Evolutionary conservation across 176 grass and related monocot species (phyloP), one percentile per base, ranked within the genome.

Genomic region (Aegilops bicornis): DNA sequence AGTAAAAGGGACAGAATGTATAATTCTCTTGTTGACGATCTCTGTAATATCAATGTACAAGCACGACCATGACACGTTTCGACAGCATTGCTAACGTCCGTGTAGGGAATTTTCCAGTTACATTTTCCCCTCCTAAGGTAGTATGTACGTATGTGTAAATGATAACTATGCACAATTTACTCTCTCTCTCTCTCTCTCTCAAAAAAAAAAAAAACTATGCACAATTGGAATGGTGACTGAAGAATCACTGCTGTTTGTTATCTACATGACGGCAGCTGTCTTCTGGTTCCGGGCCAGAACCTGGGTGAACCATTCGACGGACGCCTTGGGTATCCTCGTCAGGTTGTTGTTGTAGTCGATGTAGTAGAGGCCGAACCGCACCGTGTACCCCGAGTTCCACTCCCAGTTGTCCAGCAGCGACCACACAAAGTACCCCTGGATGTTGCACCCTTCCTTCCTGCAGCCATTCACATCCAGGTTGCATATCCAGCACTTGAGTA

Each of bases 321-420:
- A 99, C 22, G 87, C 90, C 89, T 99, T 96, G 30, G 94, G 94
- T 39, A 91, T 92, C 80, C 92, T 92, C 5, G 90, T 96, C 16
- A 96, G 81, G 72, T 99, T 99, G 82, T 96, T 94, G 33, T 87
- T 84, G 84, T 85, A 91, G 82, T 99, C 90, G 39, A 94, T 31
- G 75, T 90, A 96, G 83, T 96, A 94, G 20, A 98, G 89, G 3
- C 94, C 90, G 39, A 99, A 96, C 1, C 92, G 66, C 82, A 96
- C 92, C 10, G 88, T 98, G 87, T 98, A 96, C 81, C 94, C 92
- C 27, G 90, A 92, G 82, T 96, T 92, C 97, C 94, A 96, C 72
- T 98, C 97, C 97, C 94, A 96, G 80, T 96, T 96, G 56, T 98
- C 96, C 0, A 98, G 88, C 75, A 98, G 82, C 3, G 97, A 98